A percentile compares a stretch with the other conserved stretches of the same genome.
These are phyloP conservation scores for Porodaedalea pini DNA, from an alignment of 1,284 basidiomycete species.

Conservation along the genomic window DNA sequence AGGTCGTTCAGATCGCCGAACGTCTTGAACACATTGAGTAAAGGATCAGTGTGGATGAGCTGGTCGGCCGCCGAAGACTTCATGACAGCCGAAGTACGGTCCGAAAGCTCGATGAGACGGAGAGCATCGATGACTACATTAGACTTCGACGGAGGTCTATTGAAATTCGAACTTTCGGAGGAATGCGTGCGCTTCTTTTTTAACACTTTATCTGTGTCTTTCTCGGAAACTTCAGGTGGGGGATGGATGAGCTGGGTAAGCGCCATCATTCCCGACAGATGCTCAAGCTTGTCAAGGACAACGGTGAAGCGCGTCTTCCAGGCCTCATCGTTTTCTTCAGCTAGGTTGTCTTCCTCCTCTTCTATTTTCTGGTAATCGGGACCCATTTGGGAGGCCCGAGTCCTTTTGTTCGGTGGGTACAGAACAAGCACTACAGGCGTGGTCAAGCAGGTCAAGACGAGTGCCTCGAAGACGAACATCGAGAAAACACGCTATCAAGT, in stretches of 20 bases:
- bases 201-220: too few relatives aligned
- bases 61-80: slow-evolving; percentile 56
- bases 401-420: slow-evolving; percentile 61
- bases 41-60: slow-evolving; percentile 53
- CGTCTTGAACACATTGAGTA: slow-evolving; percentile 58
- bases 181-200: too few relatives aligned
- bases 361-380: slow-evolving; percentile 32
- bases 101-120: too few relatives aligned
- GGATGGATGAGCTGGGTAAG: slow-evolving; percentile 62
- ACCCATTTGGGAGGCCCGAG: too few relatives aligned
- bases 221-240: too few relatives aligned
- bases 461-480: too few relatives aligned
- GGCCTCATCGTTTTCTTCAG: slow-evolving; percentile 26
- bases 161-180: too few relatives aligned
- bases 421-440: slow-evolving; percentile 78
- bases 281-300: slow-evolving; percentile 88
- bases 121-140: too few relatives aligned
- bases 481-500: slow-evolving; percentile 63
- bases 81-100: slow-evolving; percentile 67
- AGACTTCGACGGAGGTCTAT: too few relatives aligned
- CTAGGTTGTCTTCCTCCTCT: slow-evolving; percentile 17
- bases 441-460: slow-evolving; percentile 85
- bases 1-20: slow-evolving; percentile 59
- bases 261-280: slow-evolving; percentile 74
- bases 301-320: slow-evolving; percentile 66